Percentiles rank a stretch among this genome's conserved stretches.
phyloP scores from a whole-genome alignment of 129 eudicot species.

The Flaveria ramosissima region DNA sequence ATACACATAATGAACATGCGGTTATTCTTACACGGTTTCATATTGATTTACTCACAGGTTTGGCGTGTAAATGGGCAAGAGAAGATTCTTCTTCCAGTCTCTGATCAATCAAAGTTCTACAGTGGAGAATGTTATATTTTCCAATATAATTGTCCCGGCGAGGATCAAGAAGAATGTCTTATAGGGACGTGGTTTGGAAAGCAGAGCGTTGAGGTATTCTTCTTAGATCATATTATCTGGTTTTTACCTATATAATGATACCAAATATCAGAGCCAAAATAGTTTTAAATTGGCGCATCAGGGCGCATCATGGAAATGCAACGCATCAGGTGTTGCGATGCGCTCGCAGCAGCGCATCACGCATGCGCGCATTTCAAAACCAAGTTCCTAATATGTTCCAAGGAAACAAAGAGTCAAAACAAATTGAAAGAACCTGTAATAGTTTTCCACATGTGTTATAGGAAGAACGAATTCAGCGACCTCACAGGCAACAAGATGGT shows the following conservation, averaged over 20 bases:
- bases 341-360: too few relatives aligned
- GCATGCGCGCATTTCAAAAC: too few relatives aligned
- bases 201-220: slow-evolving; percentile 72
- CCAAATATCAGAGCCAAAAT: slow-evolving; percentile 14
- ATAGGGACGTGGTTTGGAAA: slow-evolving; percentile 92
- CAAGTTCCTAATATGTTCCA: background rate
- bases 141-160: slow-evolving; percentile 84
- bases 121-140: slow-evolving; percentile 96
- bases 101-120: slow-evolving; percentile 79
- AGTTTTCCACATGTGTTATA: slow-evolving; percentile 29
- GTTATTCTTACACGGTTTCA: slow-evolving; percentile 6
- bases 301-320: too few relatives aligned
- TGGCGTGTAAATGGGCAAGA: slow-evolving; percentile 89
- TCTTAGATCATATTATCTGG: slow-evolving; percentile 1
- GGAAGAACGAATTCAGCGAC: slow-evolving; percentile 79
- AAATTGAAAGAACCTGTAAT: slow-evolving; percentile 1
- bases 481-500: slow-evolving; percentile 89
- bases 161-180: slow-evolving; percentile 77
- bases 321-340: too few relatives aligned
- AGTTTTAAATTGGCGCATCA: background rate
- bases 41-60: slow-evolving; percentile 51
- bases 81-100: slow-evolving; percentile 58
- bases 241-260: background rate
- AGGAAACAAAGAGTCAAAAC: background rate
- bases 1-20: slow-evolving; percentile 16